Percentiles rank a stretch among this genome's conserved stretches.
Conservation (phyloP, 495 filamentous ascomycete genomes). For the Cryomyces antarcticus region DNA sequence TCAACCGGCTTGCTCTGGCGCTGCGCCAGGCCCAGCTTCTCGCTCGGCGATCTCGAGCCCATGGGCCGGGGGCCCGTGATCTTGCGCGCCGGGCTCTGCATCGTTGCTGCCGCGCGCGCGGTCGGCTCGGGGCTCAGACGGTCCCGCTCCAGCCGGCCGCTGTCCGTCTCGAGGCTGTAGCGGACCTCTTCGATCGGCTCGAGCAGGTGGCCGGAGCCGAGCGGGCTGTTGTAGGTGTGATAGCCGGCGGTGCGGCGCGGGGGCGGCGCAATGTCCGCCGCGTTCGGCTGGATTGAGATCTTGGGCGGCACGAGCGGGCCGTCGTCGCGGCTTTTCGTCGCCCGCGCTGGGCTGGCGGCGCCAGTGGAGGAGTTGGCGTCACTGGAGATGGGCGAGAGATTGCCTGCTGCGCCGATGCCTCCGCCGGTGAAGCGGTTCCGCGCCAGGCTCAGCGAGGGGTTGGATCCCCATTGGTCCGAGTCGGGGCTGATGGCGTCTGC, state of each 20-base stretch:
- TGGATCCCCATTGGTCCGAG: slow-evolving; percentile 49
- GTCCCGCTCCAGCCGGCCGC: neutral
- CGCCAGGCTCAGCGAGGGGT: slow-evolving; percentile 12
- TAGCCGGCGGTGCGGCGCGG: slow-evolving; percentile 8
- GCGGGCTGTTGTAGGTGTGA: slow-evolving; percentile 8
- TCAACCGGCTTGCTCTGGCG: slow-evolving; percentile 2
- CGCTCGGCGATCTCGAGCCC: slow-evolving; percentile 14
- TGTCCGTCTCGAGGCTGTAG: slow-evolving; percentile 17
- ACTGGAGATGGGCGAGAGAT: neutral
- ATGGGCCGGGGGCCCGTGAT: slow-evolving; percentile 21
- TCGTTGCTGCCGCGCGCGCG: slow-evolving; percentile 5
- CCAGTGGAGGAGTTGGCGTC: slow-evolving; percentile 8
- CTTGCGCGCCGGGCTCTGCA: slow-evolving; percentile 13
- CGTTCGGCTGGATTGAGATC: neutral
- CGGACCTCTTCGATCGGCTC: slow-evolving; percentile 21
- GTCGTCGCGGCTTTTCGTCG: slow-evolving; percentile 13
- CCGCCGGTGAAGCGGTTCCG: slow-evolving; percentile 17
- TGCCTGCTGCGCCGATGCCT: neutral
- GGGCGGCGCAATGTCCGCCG: slow-evolving; percentile 2
- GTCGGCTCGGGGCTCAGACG: slow-evolving; percentile 8
- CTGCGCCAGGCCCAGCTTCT: neutral
- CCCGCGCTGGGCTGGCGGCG: slow-evolving; percentile 9
- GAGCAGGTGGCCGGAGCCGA: slow-evolving; percentile 11
- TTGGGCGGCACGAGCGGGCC: slow-evolving; percentile 17
- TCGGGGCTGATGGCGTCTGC: slow-evolving; percentile 32